These are phyloP conservation scores for Gleditsia sinensis DNA, from an alignment of 306 rosid genomes.

Conservation along the genomic window DNA sequence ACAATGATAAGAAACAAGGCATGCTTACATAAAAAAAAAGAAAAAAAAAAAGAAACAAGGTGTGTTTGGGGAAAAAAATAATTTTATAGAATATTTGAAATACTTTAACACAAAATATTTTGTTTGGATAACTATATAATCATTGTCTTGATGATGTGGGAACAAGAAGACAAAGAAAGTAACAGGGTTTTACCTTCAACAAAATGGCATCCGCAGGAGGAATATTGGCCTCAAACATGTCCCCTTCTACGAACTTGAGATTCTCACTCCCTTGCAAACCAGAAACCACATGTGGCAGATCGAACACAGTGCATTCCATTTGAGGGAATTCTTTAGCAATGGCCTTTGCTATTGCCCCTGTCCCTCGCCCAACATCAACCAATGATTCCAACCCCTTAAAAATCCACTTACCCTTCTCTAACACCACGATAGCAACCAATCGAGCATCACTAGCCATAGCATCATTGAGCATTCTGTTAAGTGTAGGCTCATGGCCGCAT, in stretches of 20 bases:
- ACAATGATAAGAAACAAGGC: too few relatives aligned
- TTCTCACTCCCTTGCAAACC: slow-evolving; percentile 17
- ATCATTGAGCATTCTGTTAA: slow-evolving; percentile 12
- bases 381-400: slow-evolving; percentile 43
- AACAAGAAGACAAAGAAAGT: too few relatives aligned
- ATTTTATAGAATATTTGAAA: too few relatives aligned
- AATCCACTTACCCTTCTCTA: slow-evolving; percentile 24
- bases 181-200: slow-evolving; percentile 10
- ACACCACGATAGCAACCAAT: neutral
- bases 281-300: slow-evolving; percentile 36
- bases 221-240: slow-evolving; percentile 30
- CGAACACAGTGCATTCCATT: slow-evolving; percentile 38
- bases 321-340: slow-evolving; percentile 40
- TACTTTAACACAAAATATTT: too few relatives aligned
- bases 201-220: slow-evolving; percentile 1
- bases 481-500: slow-evolving; percentile 1
- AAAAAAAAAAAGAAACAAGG: too few relatives aligned
- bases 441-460: slow-evolving; percentile 41
- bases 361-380: slow-evolving; percentile 55
- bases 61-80: too few relatives aligned
- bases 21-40: too few relatives aligned
- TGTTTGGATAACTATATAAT: too few relatives aligned
- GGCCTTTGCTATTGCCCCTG: slow-evolving; percentile 41
- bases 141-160: too few relatives aligned
- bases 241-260: slow-evolving; percentile 21